Conservation (phyloP, 805 yeast genomes). For the Yarrowia sp. region DNA sequence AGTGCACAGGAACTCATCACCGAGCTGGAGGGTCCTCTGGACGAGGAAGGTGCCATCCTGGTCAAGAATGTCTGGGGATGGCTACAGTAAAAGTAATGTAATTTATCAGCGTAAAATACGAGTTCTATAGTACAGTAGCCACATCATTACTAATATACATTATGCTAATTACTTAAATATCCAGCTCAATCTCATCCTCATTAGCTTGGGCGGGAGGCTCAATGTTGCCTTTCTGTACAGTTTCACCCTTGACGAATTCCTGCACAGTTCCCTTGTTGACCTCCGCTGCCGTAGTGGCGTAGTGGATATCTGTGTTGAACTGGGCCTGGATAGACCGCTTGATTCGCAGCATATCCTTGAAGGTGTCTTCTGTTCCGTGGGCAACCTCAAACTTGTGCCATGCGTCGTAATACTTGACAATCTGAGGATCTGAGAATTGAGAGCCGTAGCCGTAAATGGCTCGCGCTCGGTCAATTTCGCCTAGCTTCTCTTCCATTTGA, state of each 20-base stretch:
- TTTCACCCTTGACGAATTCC: slow-evolving; percentile 26
- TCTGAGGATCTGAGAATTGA: slow-evolving; percentile 52
- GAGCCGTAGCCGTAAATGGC: slow-evolving; percentile 65
- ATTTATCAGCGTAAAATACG: not conserved
- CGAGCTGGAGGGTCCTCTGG: slow-evolving; percentile 52
- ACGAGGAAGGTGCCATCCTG: slow-evolving; percentile 54
- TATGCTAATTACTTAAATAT: slow-evolving; percentile 16
- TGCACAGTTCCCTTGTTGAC: slow-evolving; percentile 13
- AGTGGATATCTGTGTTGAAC: slow-evolving; percentile 40
- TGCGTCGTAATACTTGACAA: slow-evolving; percentile 59
- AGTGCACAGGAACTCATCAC: slow-evolving; percentile 45
- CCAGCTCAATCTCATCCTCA: slow-evolving; percentile 31
- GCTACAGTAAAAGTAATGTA: slow-evolving; percentile 40
- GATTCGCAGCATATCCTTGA: slow-evolving; percentile 72
- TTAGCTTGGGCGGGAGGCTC: slow-evolving; percentile 26
- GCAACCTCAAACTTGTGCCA: slow-evolving; percentile 81
- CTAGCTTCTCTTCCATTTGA: slow-evolving; percentile 59
- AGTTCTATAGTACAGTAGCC: not conserved
- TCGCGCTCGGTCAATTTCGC: slow-evolving; percentile 68
- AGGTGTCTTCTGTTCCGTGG: slow-evolving; percentile 73
- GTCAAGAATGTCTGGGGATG: slow-evolving; percentile 45
- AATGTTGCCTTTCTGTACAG: slow-evolving; percentile 28
- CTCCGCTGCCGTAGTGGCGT: slow-evolving; percentile 39
- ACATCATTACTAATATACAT: slow-evolving; percentile 7
- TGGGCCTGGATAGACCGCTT: slow-evolving; percentile 57